phyloP scores from a whole-genome alignment of 805 yeast species.

The Cyberlindnera galapagoensis region DNA sequence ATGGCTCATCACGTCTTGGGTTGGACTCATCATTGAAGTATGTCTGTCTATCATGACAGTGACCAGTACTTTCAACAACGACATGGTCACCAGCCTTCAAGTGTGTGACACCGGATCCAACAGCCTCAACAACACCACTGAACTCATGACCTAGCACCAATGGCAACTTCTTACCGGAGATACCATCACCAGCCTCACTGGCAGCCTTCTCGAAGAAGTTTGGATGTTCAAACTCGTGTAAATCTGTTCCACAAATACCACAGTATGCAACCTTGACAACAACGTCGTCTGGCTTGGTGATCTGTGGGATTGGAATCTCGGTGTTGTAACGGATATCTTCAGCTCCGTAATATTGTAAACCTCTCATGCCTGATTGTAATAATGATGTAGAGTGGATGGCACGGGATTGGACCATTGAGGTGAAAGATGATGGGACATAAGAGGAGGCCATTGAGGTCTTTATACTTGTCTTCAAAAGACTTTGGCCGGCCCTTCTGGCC shows the following conservation, averaged over 20 bases:
- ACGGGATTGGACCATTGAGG: no score
- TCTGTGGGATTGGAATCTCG: slow-evolving; percentile 29
- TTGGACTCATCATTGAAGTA: slow-evolving; percentile 23
- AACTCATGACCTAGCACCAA: slow-evolving; percentile 58
- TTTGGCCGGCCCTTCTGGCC: no score
- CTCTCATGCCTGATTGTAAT: slow-evolving; percentile 33
- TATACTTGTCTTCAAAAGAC: no score
- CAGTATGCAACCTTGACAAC: slow-evolving; percentile 41
- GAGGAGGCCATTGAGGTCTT: no score
- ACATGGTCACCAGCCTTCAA: slow-evolving; percentile 50
- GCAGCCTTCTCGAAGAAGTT: slow-evolving; percentile 51
- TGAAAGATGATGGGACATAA: no score
- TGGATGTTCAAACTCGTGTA: slow-evolving; percentile 54
- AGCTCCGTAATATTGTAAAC: slow-evolving; percentile 34
- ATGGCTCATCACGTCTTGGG: slow-evolving; percentile 12
- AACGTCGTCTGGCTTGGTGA: slow-evolving; percentile 33
- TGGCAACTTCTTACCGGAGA: slow-evolving; percentile 37
- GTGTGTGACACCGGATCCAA: slow-evolving; percentile 42
- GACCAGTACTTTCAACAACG: slow-evolving; percentile 45
- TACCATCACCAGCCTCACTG: slow-evolving; percentile 26
- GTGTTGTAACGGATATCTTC: slow-evolving; percentile 31
- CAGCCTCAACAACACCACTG: slow-evolving; percentile 49
- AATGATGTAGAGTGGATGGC: neutral
- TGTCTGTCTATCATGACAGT: slow-evolving; percentile 32
- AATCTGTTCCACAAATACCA: slow-evolving; percentile 56